Percentiles rank a stretch among this genome's conserved stretches.
These are phyloP conservation scores for Cicer yamashitae DNA, from an alignment of 306 rosid genomes.

Conservation along the genomic window DNA sequence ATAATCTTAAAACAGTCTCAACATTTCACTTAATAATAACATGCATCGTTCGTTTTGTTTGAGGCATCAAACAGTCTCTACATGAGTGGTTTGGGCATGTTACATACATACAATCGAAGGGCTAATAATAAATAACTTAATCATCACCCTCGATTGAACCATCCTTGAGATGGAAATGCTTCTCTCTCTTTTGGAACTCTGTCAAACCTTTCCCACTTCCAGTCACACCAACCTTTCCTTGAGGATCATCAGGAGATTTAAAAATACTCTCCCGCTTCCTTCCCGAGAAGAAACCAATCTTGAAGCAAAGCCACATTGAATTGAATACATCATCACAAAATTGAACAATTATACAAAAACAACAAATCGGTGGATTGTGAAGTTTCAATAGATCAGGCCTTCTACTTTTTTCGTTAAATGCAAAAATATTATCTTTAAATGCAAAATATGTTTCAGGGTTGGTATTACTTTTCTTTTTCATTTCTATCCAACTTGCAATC, in stretches of 20 bases:
- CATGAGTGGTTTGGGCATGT: constrained; percentile 37
- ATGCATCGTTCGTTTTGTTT: constrained; percentile 18
- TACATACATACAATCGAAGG: constrained; percentile 45
- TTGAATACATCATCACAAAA: constrained; percentile 12
- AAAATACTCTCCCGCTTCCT: constrained; percentile 95
- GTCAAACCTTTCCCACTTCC: constrained; percentile 99
- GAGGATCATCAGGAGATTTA: constrained; percentile 96
- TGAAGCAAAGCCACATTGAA: constrained; percentile 40
- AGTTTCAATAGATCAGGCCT: not conserved
- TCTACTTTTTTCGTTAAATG: not conserved
- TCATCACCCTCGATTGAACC: constrained; percentile 81
- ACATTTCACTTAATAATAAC: constrained; percentile 26
- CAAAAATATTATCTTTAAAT: not conserved
- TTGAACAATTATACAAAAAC: not conserved
- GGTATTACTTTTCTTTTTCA: too few relatives aligned
- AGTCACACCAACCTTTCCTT: constrained; percentile 97
- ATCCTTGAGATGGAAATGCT: constrained; percentile 96
- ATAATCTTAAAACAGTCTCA: not conserved
- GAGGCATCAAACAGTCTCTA: constrained; percentile 31
- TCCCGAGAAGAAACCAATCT: constrained; percentile 95
- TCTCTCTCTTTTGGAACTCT: constrained; percentile 92
- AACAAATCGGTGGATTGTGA: not conserved
- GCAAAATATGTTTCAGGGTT: not conserved
- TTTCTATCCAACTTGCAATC: too few relatives aligned
- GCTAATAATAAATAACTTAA: constrained; percentile 43